Percentiles rank a stretch among this genome's conserved stretches.
phyloP scores from a whole-genome alignment of 805 yeast genomes.

The Cyberlindnera veronae region DNA sequence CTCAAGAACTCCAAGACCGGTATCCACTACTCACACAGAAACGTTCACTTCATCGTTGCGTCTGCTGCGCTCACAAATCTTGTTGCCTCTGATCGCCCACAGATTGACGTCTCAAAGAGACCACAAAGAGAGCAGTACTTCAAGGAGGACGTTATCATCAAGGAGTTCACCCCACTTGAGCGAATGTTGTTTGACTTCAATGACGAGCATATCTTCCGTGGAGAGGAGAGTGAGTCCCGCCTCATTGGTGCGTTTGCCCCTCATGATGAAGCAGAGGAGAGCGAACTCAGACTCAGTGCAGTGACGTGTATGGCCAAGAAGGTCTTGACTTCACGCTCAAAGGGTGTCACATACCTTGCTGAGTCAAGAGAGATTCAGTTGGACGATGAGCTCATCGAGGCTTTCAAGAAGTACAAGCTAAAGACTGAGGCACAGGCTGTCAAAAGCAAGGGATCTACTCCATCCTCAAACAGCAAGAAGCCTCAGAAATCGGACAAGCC shows the following conservation, averaged over 20 bases:
- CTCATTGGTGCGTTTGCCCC: constrained; percentile 25
- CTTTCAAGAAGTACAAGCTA: constrained; percentile 5
- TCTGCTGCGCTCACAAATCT: constrained; percentile 31
- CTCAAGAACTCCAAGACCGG: constrained; percentile 46
- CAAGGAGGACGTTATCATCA: constrained; percentile 59
- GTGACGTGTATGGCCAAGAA: constrained; percentile 32
- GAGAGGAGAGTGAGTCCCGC: constrained; percentile 14
- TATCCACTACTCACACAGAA: constrained; percentile 32
- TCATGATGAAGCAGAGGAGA: constrained; percentile 31
- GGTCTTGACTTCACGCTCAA: constrained; percentile 26
- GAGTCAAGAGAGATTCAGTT: constrained; percentile 15
- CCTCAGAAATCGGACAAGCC: too few relatives aligned
- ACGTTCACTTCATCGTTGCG: constrained; percentile 30
- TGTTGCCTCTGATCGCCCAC: constrained; percentile 17
- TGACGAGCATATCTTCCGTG: constrained; percentile 34
- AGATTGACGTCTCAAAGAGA: constrained; percentile 20
- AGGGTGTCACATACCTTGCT: constrained; percentile 29
- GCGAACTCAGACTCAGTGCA: constrained; percentile 31
- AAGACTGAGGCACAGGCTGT: too few relatives aligned
- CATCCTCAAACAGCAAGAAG: neutral
- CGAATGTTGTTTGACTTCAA: constrained; percentile 57
- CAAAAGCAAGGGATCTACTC: constrained; percentile 1
- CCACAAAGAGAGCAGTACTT: constrained; percentile 55
- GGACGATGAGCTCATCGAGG: constrained; percentile 7
- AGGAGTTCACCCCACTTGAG: constrained; percentile 56